Evolutionary conservation across 148 eudicot genomes (phyloP).

Genomic region (Gaultheria prostrata): DNA sequence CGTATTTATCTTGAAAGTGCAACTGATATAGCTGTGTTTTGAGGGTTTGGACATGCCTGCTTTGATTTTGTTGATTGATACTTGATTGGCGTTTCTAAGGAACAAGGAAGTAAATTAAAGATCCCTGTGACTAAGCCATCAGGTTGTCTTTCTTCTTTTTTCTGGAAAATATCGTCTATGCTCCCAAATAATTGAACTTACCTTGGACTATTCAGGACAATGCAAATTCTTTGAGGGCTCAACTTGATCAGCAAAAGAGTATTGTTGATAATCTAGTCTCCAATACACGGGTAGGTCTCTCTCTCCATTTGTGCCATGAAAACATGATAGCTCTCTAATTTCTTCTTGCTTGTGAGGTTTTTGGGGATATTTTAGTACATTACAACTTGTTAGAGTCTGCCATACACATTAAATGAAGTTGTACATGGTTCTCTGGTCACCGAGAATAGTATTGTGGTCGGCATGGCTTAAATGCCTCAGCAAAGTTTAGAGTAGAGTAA

Average conservation of each 20-base stretch:
- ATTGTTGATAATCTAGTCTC: slow-evolving; percentile 90
- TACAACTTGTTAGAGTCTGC: not conserved
- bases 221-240: slow-evolving; percentile 78
- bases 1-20: not conserved
- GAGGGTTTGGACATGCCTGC: not conserved
- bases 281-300: slow-evolving; percentile 76
- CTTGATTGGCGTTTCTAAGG: not conserved
- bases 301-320: slow-evolving; percentile 6
- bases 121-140: not conserved
- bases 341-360: not conserved
- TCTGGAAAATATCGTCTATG: not conserved
- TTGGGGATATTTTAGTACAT: not conserved
- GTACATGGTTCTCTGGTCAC: not conserved
- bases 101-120: slow-evolving; percentile 2
- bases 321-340: not conserved
- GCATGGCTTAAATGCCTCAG: not conserved
- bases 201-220: slow-evolving; percentile 55
- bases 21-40: not conserved
- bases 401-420: not conserved
- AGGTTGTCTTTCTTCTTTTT: slow-evolving; percentile 5
- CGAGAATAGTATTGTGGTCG: not conserved
- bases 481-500: not conserved
- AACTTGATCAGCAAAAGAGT: slow-evolving; percentile 91
- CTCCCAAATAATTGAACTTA: slow-evolving; percentile 6
- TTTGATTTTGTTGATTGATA: not conserved